Evolutionary conservation across 208 protist species (phyloP).

Genomic region (Crithidia mellificae): DNA sequence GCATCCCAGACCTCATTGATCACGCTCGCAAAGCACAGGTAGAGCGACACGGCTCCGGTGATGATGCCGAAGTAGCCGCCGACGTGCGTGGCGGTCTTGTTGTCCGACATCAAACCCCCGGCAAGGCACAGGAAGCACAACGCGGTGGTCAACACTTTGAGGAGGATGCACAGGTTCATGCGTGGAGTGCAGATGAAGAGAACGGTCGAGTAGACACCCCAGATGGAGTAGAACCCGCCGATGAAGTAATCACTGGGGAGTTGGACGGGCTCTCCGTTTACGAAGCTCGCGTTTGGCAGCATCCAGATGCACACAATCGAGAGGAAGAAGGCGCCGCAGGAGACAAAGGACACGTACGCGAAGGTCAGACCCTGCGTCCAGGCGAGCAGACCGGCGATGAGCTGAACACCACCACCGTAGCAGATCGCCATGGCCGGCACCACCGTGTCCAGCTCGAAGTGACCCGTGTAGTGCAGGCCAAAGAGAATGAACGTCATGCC

Average conservation of each 20-base stretch:
- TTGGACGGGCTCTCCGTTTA: not conserved
- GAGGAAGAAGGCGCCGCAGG: slow-evolving; percentile 49
- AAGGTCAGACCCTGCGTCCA: slow-evolving; percentile 46
- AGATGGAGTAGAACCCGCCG: slow-evolving; percentile 19
- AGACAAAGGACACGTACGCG: slow-evolving; percentile 34
- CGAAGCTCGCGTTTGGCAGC: slow-evolving; percentile 21
- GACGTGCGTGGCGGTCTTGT: slow-evolving; percentile 16
- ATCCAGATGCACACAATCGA: slow-evolving; percentile 32
- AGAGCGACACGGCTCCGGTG: slow-evolving; percentile 42
- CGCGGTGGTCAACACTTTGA: slow-evolving; percentile 5
- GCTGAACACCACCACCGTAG: slow-evolving; percentile 47
- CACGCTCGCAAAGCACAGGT: slow-evolving; percentile 40
- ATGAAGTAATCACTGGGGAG: slow-evolving; percentile 7
- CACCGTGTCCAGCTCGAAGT: slow-evolving; percentile 32
- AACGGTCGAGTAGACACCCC: slow-evolving; percentile 6
- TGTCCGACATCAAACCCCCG: slow-evolving; percentile 16
- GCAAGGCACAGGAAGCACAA: slow-evolving; percentile 17
- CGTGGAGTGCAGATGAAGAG: slow-evolving; percentile 19
- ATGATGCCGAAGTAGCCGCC: slow-evolving; percentile 47
- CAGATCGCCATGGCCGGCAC: slow-evolving; percentile 38
- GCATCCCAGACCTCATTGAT: slow-evolving; percentile 41
- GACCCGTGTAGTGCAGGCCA: slow-evolving; percentile 41
- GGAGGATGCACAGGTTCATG: slow-evolving; percentile 10
- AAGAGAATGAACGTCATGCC: slow-evolving; percentile 57
- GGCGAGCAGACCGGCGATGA: slow-evolving; percentile 49